Conservation (phyloP, 176 grass and related monocot genomes). For the Musa troglodytarum region DNA sequence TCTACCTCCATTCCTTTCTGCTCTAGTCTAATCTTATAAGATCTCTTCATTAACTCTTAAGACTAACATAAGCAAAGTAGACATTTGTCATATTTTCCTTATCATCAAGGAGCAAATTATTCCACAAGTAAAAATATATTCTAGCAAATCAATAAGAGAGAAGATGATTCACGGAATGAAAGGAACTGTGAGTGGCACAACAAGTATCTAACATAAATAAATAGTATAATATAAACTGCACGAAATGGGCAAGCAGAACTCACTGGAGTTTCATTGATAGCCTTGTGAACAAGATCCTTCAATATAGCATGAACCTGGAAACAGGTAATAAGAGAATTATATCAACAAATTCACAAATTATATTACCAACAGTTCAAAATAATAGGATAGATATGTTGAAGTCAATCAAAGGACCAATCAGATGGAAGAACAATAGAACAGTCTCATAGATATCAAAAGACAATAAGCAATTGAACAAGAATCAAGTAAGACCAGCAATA, state of each 20-base stretch:
- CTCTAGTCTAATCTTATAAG: too few relatives aligned
- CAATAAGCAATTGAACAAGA: too few relatives aligned
- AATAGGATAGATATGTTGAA: not conserved
- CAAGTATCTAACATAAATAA: not conserved
- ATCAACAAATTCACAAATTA: not conserved
- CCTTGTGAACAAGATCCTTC: constrained; percentile 18
- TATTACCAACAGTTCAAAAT: too few relatives aligned
- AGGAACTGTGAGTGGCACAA: not conserved
- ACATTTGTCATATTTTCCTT: too few relatives aligned
- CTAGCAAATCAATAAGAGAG: not conserved
- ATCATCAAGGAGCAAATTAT: not conserved
- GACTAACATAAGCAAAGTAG: too few relatives aligned
- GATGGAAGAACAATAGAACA: not conserved
- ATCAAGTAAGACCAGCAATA: too few relatives aligned
- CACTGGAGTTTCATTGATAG: constrained; percentile 16
- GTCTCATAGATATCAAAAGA: too few relatives aligned
- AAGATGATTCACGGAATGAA: not conserved
- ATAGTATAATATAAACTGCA: not conserved
- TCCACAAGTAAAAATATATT: not conserved
- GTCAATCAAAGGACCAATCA: not conserved
- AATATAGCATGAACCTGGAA: constrained; percentile 19
- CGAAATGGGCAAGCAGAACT: not conserved
- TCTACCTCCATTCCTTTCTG: too few relatives aligned
- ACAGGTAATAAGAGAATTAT: not conserved
- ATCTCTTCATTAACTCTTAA: too few relatives aligned